Evolutionary conservation across 495 filamentous ascomycete genomes (phyloP), one percentile per base, ranked within the genome.

Genomic region (Hypoxylon lienhwacheense): DNA sequence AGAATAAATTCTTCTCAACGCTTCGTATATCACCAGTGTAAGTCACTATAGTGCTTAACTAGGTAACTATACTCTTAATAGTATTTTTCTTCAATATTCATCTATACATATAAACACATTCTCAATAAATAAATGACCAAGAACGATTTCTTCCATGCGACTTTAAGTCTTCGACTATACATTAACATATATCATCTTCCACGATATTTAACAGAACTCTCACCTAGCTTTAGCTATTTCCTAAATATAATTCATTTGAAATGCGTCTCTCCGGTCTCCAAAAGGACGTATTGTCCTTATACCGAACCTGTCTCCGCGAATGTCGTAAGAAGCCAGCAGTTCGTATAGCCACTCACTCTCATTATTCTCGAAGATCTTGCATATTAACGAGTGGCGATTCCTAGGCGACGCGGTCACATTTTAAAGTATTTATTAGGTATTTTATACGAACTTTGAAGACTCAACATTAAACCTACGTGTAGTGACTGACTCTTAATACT

Each of bases 201-300:
- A 26, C 8, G 4, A 26, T 26, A 4, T 26, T 8, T 26, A 26
- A 8, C 8, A 5, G 24, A 4, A 26, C 24, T 26, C 21, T 8
- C 21, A 8, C 16, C 2, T 2, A 15, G 1, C 34, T 36, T 1
- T 19, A 2, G 7, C 7, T 36, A 8, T 15, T 17, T 36, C 11
- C 12, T 11, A 24, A 32, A 40, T 50, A 33, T 21, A 6, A 37
- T 22, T 7, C 7, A 32, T 14, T 29, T 47, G 59, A 37, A 36
- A 81, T 80, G 76, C 80, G 83, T 64, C 77, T 88, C 14, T 95
- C 92, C 6, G 95, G 95, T 26, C 77, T 97, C n/a, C 95, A 98
- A 64, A 85, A 83, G 65, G 88, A 95, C 47, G 91, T 98, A 5
- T 69, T 97, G 31, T 77, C 82, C 26, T 82, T 98, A 7, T 98